phyloP scores from a whole-genome alignment of 75 land plant genomes.

The Larix kaempferi region DNA sequence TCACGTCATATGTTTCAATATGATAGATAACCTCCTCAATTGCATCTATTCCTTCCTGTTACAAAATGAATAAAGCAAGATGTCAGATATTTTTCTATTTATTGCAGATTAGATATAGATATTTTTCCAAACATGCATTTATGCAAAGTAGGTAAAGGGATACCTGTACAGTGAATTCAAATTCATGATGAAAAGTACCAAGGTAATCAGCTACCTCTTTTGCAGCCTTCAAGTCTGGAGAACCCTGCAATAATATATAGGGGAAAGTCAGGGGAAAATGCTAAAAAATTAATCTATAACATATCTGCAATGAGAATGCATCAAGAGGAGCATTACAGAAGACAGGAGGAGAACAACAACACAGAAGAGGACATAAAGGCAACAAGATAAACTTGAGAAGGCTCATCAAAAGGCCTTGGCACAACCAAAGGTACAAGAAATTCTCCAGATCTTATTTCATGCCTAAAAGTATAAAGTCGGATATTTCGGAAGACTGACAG shows the following conservation, averaged over 20 bases:
- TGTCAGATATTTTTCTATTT: background rate
- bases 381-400: background rate
- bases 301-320: background rate
- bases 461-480: background rate
- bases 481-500: no score
- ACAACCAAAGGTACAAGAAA: background rate
- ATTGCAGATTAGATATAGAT: no score
- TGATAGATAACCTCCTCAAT: conserved; percentile 96
- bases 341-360: background rate
- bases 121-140: background rate
- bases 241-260: conserved; percentile 53
- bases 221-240: conserved; percentile 97
- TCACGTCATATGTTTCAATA: conserved; percentile 95
- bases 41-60: conserved; percentile 97
- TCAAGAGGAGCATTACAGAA: background rate
- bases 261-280: background rate
- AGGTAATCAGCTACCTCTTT: conserved; percentile 90
- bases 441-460: background rate
- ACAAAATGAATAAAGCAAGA: conserved; percentile 4
- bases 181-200: conserved; percentile 90
- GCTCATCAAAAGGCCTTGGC: background rate
- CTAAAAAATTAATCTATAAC: background rate
- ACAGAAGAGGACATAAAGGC: background rate
- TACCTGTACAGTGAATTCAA: conserved; percentile 96
- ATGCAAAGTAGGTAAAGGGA: background rate